These are phyloP conservation scores for Trifolium subterraneum DNA, from an alignment of 306 rosid species.

Conservation along the genomic window DNA sequence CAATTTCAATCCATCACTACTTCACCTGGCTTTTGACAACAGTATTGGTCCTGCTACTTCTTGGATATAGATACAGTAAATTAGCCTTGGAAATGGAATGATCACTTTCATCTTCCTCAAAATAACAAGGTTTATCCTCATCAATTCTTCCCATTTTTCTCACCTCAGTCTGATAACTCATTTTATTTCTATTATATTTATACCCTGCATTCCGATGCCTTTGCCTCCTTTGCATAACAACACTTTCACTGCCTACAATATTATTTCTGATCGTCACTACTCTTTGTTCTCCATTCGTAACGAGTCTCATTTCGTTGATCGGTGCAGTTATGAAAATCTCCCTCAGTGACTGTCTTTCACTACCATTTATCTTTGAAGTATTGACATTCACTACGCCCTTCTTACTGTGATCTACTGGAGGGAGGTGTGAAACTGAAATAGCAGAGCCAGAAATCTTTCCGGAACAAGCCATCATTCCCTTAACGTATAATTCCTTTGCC, in stretches of 20 bases:
- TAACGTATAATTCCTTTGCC: slow-evolving; percentile 36
- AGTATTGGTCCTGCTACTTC: slow-evolving; percentile 31
- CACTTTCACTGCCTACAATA: background rate
- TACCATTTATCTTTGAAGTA: background rate
- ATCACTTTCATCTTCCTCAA: slow-evolving; percentile 45
- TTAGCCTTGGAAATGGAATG: slow-evolving; percentile 25
- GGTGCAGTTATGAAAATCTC: slow-evolving; percentile 8
- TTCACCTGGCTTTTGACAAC: background rate
- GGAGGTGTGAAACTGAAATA: slow-evolving; percentile 3
- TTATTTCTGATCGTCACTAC: background rate
- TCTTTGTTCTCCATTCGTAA: slow-evolving; percentile 4
- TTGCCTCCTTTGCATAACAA: background rate
- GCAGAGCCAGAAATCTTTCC: background rate
- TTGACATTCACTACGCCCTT: background rate
- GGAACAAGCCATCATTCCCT: slow-evolving; percentile 29
- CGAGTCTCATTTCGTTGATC: background rate
- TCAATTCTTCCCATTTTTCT: slow-evolving; percentile 59
- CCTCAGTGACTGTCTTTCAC: slow-evolving; percentile 6
- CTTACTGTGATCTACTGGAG: background rate
- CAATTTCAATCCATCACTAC: background rate
- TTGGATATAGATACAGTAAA: slow-evolving; percentile 39
- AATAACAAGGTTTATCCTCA: slow-evolving; percentile 58
- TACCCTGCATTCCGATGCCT: slow-evolving; percentile 20
- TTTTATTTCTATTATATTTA: slow-evolving; percentile 43
- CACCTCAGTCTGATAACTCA: slow-evolving; percentile 47